A percentile compares a stretch with the other conserved stretches of the same genome.
These are phyloP conservation scores for Thermomyces lanuginosus DNA, from an alignment of 2,329 filamentous ascomycete species.

Conservation along the genomic window DNA sequence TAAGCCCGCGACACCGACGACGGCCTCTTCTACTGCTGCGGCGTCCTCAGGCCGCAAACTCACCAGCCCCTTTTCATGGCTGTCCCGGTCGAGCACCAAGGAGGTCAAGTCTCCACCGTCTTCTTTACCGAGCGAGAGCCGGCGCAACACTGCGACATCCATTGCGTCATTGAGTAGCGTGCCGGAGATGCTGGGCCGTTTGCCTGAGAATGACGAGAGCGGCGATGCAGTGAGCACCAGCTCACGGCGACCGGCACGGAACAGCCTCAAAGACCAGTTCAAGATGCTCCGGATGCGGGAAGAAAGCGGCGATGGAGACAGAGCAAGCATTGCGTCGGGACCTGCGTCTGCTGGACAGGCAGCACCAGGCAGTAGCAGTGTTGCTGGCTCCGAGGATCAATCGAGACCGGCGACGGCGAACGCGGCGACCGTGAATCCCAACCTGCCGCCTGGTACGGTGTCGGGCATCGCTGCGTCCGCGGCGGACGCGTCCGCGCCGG, in stretches of 20 bases:
- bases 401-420: slow-evolving; percentile 11
- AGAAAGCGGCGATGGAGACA: slow-evolving; percentile 47
- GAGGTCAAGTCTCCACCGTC: slow-evolving; percentile 42
- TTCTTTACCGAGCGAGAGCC: slow-evolving; percentile 26
- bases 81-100: slow-evolving; percentile 47
- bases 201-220: slow-evolving; percentile 50
- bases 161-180: slow-evolving; percentile 65
- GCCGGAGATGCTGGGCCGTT: slow-evolving; percentile 57
- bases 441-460: slow-evolving; percentile 68
- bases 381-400: too few relatives aligned
- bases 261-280: slow-evolving; percentile 61
- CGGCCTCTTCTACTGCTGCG: slow-evolving; percentile 23
- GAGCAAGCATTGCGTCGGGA: slow-evolving; percentile 33
- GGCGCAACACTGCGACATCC: slow-evolving; percentile 66
- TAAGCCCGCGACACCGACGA: slow-evolving; percentile 17
- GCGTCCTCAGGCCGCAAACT: slow-evolving; percentile 46
- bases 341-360: slow-evolving; percentile 26
- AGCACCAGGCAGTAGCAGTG: too few relatives aligned
- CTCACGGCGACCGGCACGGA: slow-evolving; percentile 35
- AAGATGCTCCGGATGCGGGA: slow-evolving; percentile 60
- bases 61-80: slow-evolving; percentile 74
- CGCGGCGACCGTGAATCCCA: slow-evolving; percentile 43
- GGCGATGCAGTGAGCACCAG: slow-evolving; percentile 32
- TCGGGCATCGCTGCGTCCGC: slow-evolving; percentile 60
- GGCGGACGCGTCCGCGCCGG: slow-evolving; percentile 47